Evolutionary conservation across 768 basidiomycete genomes (phyloP), one percentile per base, ranked within the genome.

Genomic region (Calocybe cyanea): DNA sequence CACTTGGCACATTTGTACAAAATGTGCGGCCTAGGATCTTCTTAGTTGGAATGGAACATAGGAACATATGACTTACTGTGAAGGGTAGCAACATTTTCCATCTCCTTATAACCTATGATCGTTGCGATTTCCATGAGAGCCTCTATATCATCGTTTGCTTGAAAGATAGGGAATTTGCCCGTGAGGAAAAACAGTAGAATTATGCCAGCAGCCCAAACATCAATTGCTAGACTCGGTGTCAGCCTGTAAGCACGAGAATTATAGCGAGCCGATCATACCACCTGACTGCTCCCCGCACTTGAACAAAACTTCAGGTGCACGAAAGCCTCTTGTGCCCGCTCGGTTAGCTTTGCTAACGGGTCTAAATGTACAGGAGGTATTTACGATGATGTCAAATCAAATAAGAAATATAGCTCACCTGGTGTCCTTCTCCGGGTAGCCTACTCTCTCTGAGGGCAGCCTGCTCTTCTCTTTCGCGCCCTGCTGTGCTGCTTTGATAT

Each of bases 311-410:
- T 99, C 96, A 0, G 96, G 96, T 1, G 96, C 93, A 46, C 96
- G 81, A 63, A 99, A 99, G 0, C 96, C 96, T 57, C 96, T 71
- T 10, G 96, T 99, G 3, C 96, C 96, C 1, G 96, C 96, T 38
- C 96, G 81, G 60, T 97, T 98, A 2, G 96, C 93, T 63, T 94
- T 94, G 42, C 90, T 87, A 31, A 75, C 71, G 1, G 90, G 88
- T 53, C 89, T 88, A 45, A 19, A 13, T 38, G 23, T 10, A 42
- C 24, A 28, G 33, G 43, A 42, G 48, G 43, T 19, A 37, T 37
- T 14, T 15, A 35, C 32, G 18, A n/a, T 51, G 11, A 48, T 39
- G 40, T 23, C 33, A 11, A 7, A 25, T 25, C 6, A 7, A 19
- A 32, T 21, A 31, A 38, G 31, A 13, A 28, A 19, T 28, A 20